A percentile compares a stretch with the other conserved stretches of the same genome.
These are phyloP conservation scores for Metschnikowia lunata DNA, from an alignment of 805 yeast species.

Conservation along the genomic window DNA sequence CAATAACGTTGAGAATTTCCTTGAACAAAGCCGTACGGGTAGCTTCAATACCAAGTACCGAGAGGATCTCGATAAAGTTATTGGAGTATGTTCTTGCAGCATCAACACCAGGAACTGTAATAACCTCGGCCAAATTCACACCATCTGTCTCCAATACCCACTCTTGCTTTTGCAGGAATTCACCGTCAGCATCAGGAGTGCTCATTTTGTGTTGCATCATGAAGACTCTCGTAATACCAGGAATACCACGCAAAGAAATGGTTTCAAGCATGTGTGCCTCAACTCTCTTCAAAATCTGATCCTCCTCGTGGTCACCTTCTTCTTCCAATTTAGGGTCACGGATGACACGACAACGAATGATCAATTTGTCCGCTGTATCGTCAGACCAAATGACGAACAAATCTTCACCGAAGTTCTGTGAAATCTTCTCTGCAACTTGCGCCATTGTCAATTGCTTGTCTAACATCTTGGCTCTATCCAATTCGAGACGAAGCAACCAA, in stretches of 20 bases:
- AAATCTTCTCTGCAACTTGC: slow-evolving; percentile 94
- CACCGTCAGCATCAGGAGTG: slow-evolving; percentile 76
- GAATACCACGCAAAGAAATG: slow-evolving; percentile 92
- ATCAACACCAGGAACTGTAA: slow-evolving; percentile 94
- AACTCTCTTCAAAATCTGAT: slow-evolving; percentile 88
- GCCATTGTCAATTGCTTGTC: slow-evolving; percentile 97
- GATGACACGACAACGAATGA: slow-evolving; percentile 96
- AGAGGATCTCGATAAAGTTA: slow-evolving; percentile 91
- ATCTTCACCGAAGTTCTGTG: slow-evolving; percentile 90
- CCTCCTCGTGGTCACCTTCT: slow-evolving; percentile 94
- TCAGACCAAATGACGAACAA: slow-evolving; percentile 98
- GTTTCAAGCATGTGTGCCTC: slow-evolving; percentile 96
- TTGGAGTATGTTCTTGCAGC: slow-evolving; percentile 87
- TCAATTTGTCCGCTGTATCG: slow-evolving; percentile 94
- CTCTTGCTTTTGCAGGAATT: slow-evolving; percentile 82
- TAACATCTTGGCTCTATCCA: slow-evolving; percentile 98
- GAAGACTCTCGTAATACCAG: slow-evolving; percentile 85
- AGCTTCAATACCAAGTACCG: slow-evolving; percentile 97
- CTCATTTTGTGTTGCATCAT: slow-evolving; percentile 82
- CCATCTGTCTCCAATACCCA: slow-evolving; percentile 99
- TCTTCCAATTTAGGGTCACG: slow-evolving; percentile 95
- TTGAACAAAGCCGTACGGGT: slow-evolving; percentile 90
- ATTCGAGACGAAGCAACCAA: slow-evolving; percentile 93
- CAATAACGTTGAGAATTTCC: slow-evolving; percentile 95
- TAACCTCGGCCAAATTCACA: slow-evolving; percentile 90